Conservation (phyloP, 768 basidiomycete genomes). For the Pholiota molesta region DNA sequence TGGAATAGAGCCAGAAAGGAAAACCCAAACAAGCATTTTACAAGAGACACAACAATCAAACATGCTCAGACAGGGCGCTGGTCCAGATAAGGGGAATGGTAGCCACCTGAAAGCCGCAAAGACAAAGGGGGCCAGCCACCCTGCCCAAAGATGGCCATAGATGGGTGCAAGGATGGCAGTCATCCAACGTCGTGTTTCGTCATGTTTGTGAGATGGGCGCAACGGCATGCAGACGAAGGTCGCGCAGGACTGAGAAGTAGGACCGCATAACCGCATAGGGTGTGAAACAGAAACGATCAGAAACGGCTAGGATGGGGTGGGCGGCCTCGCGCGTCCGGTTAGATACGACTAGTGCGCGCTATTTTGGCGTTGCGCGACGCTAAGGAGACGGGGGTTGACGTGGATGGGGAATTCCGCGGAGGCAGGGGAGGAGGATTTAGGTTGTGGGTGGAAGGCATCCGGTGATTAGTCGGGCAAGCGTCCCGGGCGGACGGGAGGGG, state of each 20-base stretch:
- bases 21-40: neutral
- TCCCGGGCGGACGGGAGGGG: neutral
- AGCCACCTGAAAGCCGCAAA: neutral
- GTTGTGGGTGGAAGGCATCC: neutral
- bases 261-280: neutral
- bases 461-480: constrained; percentile 4
- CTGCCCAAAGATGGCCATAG: neutral
- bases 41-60: neutral
- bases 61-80: neutral
- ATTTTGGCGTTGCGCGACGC: neutral
- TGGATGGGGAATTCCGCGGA: neutral
- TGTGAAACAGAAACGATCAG: neutral
- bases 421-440: neutral
- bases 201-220: neutral
- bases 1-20: neutral
- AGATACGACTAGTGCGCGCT: no score
- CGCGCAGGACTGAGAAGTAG: neutral
- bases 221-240: neutral
- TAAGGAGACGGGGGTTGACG: neutral
- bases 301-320: neutral
- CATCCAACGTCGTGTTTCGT: neutral
- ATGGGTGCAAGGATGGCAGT: neutral
- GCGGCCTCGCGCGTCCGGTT: no score
- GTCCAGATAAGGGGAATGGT: neutral
- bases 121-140: neutral